These are phyloP conservation scores for Abelmoschus esculentus DNA, from an alignment of 345 rosid genomes.

Conservation along the genomic window DNA sequence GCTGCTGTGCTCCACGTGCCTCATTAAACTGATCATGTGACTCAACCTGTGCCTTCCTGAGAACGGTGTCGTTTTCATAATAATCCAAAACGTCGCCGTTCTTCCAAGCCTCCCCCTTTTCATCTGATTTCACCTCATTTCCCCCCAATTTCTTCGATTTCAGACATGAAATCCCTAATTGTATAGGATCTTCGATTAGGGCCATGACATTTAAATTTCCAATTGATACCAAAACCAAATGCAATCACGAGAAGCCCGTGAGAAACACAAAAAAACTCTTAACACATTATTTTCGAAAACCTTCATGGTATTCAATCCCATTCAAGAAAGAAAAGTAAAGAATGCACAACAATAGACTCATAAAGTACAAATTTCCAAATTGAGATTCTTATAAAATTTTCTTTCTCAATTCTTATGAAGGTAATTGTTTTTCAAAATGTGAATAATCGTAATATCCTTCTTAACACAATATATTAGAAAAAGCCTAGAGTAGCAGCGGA, in stretches of 20 bases:
- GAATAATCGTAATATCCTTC: not conserved
- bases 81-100: too few species aligned
- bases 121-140: too few species aligned
- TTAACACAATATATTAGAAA: not conserved
- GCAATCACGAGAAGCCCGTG: not conserved
- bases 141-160: too few species aligned
- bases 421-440: not conserved
- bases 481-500: not conserved
- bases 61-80: too few species aligned
- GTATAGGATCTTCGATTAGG: too few species aligned
- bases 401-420: not conserved
- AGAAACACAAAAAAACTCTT: not conserved
- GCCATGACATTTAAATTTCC: not conserved
- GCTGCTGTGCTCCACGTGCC: too few species aligned
- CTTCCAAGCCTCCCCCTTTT: too few species aligned
- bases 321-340: not conserved
- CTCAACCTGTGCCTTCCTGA: too few species aligned
- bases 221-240: not conserved
- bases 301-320: not conserved
- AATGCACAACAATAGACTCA: not conserved
- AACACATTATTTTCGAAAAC: too few species aligned
- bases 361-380: not conserved
- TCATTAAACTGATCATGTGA: too few species aligned
- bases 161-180: too few species aligned
- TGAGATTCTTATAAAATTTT: not conserved